A percentile compares a stretch with the other conserved stretches of the same genome.
Evolutionary conservation across 805 yeast genomes (phyloP).

Genomic region (Nakazawaea holstii): DNA sequence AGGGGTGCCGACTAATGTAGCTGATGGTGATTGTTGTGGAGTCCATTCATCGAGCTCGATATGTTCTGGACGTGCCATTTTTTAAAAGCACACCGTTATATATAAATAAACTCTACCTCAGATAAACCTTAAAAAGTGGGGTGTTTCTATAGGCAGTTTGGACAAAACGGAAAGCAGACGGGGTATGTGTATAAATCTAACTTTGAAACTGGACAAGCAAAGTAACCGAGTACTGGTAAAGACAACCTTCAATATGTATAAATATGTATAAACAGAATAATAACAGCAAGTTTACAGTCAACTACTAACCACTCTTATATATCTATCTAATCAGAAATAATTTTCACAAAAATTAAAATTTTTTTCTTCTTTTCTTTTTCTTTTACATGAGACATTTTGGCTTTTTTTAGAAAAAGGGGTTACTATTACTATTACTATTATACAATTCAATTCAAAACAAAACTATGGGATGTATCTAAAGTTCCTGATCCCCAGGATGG

Average conservation of each 20-base stretch:
- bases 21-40: neutral
- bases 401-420: neutral
- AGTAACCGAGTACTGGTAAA: neutral
- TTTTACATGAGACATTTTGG: neutral
- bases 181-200: too few relatives aligned
- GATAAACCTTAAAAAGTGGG: too few relatives aligned
- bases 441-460: too few relatives aligned
- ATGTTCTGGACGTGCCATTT: neutral
- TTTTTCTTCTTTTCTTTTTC: neutral
- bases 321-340: too few relatives aligned
- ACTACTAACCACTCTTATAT: neutral
- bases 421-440: too few relatives aligned
- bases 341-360: neutral
- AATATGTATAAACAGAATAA: neutral
- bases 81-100: too few relatives aligned
- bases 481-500: neutral
- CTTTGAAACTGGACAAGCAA: neutral
- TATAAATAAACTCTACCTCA: neutral
- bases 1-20: constrained; percentile 11
- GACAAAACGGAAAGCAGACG: too few relatives aligned
- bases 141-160: too few relatives aligned
- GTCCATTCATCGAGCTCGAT: constrained; percentile 5
- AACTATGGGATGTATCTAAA: neutral
- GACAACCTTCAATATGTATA: neutral
- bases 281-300: too few relatives aligned